A percentile compares a stretch with the other conserved stretches of the same genome.
phyloP scores from a whole-genome alignment of 495 filamentous ascomycete genomes.

The Acidiella bohemica region DNA sequence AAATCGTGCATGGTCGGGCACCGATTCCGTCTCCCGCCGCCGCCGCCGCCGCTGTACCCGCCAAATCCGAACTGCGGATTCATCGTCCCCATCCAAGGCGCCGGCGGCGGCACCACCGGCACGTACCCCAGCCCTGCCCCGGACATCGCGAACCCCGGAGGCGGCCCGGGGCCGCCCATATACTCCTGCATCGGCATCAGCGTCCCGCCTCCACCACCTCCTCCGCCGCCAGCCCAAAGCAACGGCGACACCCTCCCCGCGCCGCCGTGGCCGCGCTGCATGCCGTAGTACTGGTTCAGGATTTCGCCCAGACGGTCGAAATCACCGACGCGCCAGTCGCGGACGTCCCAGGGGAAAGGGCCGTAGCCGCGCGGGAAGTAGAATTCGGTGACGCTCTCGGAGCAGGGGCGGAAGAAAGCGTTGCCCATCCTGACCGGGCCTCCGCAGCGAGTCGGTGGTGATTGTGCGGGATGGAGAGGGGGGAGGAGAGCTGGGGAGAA shows the following conservation, averaged over 20 bases:
- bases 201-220: neutral
- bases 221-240: neutral
- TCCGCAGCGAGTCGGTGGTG: neutral
- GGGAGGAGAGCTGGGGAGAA: neutral
- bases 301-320: slow-evolving; percentile 7
- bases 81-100: neutral
- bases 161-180: too few species aligned
- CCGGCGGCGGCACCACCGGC: too few species aligned
- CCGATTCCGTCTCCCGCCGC: neutral
- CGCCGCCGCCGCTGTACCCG: neutral
- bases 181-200: too few species aligned
- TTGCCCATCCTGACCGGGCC: slow-evolving; percentile 2
- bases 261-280: neutral
- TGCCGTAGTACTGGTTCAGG: slow-evolving; percentile 1
- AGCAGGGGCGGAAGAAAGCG: slow-evolving; percentile 6
- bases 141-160: too few species aligned
- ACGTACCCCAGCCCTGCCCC: too few species aligned
- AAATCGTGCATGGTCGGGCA: slow-evolving; percentile 3
- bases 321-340: slow-evolving; percentile 3
- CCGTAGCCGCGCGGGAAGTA: slow-evolving; percentile 1
- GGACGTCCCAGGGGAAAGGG: neutral
- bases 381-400: neutral
- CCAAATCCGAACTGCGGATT: neutral
- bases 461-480: neutral
- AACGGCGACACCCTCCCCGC: neutral